Percentiles rank a stretch among this genome's conserved stretches.
These are phyloP conservation scores for Pichia gijzeniarum DNA, from an alignment of 805 yeast genomes.

Conservation along the genomic window DNA sequence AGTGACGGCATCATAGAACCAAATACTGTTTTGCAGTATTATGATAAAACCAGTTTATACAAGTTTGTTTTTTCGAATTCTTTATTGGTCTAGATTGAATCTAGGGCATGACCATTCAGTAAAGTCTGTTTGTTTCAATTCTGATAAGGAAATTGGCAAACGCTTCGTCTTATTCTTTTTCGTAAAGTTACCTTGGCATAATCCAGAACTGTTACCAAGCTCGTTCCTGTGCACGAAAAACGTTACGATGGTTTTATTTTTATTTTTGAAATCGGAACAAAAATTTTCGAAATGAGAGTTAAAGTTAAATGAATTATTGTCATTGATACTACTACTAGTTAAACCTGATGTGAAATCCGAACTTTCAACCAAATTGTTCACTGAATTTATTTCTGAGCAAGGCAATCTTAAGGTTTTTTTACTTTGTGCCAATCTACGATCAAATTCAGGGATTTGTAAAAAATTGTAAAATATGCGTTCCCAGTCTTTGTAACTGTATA, in stretches of 20 bases:
- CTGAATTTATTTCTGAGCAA: background rate
- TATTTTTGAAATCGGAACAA: background rate
- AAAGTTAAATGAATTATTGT: background rate
- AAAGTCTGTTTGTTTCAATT: background rate
- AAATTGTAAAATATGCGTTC: background rate
- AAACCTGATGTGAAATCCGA: no score
- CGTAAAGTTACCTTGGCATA: no score
- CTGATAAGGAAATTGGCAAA: background rate
- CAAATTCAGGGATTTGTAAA: background rate
- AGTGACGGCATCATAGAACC: conserved; percentile 57
- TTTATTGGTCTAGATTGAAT: background rate
- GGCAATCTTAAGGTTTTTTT: background rate
- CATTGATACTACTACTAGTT: background rate
- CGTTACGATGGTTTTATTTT: background rate
- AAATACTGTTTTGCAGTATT: background rate
- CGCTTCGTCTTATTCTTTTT: background rate
- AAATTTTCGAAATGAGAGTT: no score
- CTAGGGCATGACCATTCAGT: conserved; percentile 2
- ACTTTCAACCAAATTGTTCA: no score
- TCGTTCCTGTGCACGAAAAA: background rate
- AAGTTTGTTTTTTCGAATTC: background rate
- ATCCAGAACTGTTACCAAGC: no score
- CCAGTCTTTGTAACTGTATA: background rate
- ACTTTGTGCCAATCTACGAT: background rate
- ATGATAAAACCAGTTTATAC: background rate